Evolutionary conservation across 106 monocot genomes (phyloP), one percentile per base, ranked within the genome.

Genomic region (Ottelia alismoides): DNA sequence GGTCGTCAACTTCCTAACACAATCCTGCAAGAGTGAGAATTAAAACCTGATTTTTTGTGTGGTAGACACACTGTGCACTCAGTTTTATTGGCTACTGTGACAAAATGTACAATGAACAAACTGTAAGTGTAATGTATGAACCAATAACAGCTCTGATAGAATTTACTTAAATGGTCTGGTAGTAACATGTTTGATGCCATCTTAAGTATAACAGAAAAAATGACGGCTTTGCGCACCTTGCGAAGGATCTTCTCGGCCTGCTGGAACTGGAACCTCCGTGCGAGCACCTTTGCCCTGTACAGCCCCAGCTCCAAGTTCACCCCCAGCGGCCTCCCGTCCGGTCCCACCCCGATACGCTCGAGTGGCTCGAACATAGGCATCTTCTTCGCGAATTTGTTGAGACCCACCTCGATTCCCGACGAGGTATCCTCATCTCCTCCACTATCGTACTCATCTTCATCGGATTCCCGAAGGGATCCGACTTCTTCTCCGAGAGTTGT

Each of bases 271-370:
- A 89, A 98, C 32, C 68, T 71, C 64, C 81, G 65, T 2, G 74
- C 72, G n/a, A 85, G 57, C 5, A 89, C 85, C 72, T 98, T 98
- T 1, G 89, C 96, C 20, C 82, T 73, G 60, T 89, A 98, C 14
- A 98, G 49, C 49, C 74, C 73, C 47, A 98, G 65, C 76, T 98
- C 96, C 55, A 89, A 52, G 47, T 98, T 98, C 55, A 98, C 77
- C 12, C 52, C 55, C 11, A 98, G 68, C 24, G 96, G 96, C 56
- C 51, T 76, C 66, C 79, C 64, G 46, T 64, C 72, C 1, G 78
- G 64, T 2, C 54, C 68, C n/a, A 9, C 44, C 6, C 21, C 61
- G 23, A 69, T 72, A 30, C 81, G 69, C 54, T 74, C 74, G n/a
- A 56, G 32, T 3, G 96, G 89, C 65, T 85, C 89, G 64, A 98